Evolutionary conservation across 2,329 filamentous ascomycete genomes (phyloP).

Genomic region (Aspergillus sp.): DNA sequence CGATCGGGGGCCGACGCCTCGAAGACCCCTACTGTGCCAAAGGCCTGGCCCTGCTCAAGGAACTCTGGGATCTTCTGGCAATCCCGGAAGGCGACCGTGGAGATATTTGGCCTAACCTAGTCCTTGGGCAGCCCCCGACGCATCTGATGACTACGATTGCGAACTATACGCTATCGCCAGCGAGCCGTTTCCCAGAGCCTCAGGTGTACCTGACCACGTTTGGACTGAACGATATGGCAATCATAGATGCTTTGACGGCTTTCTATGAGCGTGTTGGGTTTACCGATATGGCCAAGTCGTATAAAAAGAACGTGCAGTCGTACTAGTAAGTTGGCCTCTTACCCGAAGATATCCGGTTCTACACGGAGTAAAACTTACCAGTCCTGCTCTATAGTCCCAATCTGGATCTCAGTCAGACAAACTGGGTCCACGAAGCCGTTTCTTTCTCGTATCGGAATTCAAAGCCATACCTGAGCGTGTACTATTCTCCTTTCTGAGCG

Average conservation of each 20-base stretch:
- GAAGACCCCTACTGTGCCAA: too few relatives aligned
- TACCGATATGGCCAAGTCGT: background rate
- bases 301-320: background rate
- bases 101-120: background rate
- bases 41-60: background rate
- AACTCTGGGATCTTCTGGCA: background rate
- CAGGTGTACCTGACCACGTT: constrained; percentile 19
- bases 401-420: too few relatives aligned
- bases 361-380: too few relatives aligned
- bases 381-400: too few relatives aligned
- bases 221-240: constrained; percentile 14
- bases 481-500: too few relatives aligned
- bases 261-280: constrained; percentile 11
- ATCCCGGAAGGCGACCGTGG: background rate
- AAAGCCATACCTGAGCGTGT: too few relatives aligned
- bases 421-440: too few relatives aligned
- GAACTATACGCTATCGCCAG: constrained; percentile 16
- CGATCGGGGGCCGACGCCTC: background rate
- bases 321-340: background rate
- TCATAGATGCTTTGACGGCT: constrained; percentile 11
- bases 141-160: constrained; percentile 11
- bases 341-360: too few relatives aligned
- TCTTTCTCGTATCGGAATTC: too few relatives aligned
- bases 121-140: background rate
- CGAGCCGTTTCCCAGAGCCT: constrained; percentile 13